phyloP scores from a whole-genome alignment of 371 early-diverging fungal species.

The Choanephora cucurbitarum region DNA sequence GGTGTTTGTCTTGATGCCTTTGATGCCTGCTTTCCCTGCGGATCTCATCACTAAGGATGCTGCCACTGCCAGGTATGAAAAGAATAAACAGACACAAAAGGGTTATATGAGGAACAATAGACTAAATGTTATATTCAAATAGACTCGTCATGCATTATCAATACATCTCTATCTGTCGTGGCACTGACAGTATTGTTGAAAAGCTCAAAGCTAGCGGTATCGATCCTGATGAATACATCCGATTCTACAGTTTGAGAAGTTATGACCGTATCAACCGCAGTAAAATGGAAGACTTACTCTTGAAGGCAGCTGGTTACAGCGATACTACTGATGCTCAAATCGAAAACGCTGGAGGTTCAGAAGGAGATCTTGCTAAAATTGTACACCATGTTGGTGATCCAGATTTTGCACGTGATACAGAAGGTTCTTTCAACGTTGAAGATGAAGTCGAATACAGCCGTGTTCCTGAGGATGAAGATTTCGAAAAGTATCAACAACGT shows the following conservation, averaged over 20 bases:
- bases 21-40: slow-evolving; percentile 92
- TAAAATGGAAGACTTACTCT: slow-evolving; percentile 37
- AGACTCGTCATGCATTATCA: slow-evolving; percentile 77
- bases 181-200: slow-evolving; percentile 61
- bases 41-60: slow-evolving; percentile 79
- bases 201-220: slow-evolving; percentile 59
- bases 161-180: slow-evolving; percentile 74
- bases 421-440: slow-evolving; percentile 29
- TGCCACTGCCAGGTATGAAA: slow-evolving; percentile 64
- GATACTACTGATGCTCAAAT: slow-evolving; percentile 23
- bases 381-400: slow-evolving; percentile 33
- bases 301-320: slow-evolving; percentile 38
- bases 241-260: slow-evolving; percentile 71
- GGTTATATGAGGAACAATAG: not conserved
- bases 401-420: slow-evolving; percentile 38
- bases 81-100: no score
- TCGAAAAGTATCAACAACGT: slow-evolving; percentile 11
- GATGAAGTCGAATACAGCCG: slow-evolving; percentile 37
- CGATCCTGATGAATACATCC: slow-evolving; percentile 65
- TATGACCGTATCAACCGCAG: slow-evolving; percentile 61
- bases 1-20: slow-evolving; percentile 88
- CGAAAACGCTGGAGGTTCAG: slow-evolving; percentile 14
- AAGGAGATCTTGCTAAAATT: slow-evolving; percentile 25
- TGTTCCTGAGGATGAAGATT: slow-evolving; percentile 22
- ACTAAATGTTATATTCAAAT: not conserved